Conservation (phyloP, 139 green algal genomes). For the Mesotaenium endlicherianum region DNA sequence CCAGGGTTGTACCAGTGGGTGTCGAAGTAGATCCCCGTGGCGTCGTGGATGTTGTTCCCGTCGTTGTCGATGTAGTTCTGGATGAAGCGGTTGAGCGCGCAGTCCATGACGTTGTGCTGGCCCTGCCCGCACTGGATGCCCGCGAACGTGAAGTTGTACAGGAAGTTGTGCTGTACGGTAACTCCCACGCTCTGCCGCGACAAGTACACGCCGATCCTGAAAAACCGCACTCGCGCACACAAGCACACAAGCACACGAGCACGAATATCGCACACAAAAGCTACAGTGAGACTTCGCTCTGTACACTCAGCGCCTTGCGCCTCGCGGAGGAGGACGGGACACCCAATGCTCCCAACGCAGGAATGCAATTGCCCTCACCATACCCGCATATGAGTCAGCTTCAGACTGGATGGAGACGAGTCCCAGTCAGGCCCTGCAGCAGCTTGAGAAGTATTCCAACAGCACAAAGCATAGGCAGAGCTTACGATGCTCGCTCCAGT, state of each 20-base stretch:
- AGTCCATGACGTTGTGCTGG: conserved; percentile 7
- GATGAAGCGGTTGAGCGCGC: background rate
- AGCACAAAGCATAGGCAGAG: no score
- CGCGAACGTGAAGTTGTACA: conserved; percentile 18
- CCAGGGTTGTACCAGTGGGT: conserved; percentile 22
- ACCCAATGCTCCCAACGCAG: background rate
- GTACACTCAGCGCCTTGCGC: no score
- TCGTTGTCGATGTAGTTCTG: conserved; percentile 15
- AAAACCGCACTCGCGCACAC: background rate
- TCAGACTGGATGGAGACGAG: no score
- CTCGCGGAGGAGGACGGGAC: background rate
- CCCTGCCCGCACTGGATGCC: background rate
- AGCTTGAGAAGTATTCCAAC: no score
- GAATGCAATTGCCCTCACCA: no score
- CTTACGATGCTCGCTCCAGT: no score
- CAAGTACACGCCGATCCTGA: background rate
- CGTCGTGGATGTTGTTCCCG: background rate
- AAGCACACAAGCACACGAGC: background rate
- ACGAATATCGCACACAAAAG: no score
- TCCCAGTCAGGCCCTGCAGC: no score
- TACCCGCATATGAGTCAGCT: no score
- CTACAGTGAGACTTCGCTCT: no score
- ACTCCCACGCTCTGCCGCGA: background rate
- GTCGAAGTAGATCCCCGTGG: conserved; percentile 28
- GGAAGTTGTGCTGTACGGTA: conserved; percentile 4